Percentiles rank a stretch among this genome's conserved stretches.
phyloP scores from a whole-genome alignment of 768 basidiomycete species.

The Naganishia onofrii region DNA sequence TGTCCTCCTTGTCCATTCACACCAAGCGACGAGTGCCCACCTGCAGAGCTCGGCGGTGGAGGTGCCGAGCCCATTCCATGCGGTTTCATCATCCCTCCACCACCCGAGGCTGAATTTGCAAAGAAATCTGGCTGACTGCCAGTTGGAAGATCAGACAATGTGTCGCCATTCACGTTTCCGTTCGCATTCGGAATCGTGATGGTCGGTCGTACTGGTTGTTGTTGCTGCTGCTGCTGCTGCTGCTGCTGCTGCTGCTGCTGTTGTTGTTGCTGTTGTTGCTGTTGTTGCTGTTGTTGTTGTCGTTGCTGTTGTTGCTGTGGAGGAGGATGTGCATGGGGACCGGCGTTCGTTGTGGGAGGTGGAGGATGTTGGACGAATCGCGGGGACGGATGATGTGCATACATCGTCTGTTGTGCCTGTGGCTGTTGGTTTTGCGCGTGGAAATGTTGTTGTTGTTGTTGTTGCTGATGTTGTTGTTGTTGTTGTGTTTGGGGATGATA shows the following conservation, averaged over 20 bases:
- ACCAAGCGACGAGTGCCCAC: too few species aligned
- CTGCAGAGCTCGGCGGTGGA: not conserved
- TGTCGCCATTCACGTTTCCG: not conserved
- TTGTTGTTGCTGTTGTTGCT: not conserved
- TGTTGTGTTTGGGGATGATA: not conserved
- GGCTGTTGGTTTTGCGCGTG: not conserved
- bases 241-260: too few species aligned
- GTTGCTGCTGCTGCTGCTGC: not conserved
- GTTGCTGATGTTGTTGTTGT: not conserved
- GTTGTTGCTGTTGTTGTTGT: not conserved
- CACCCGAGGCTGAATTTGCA: not conserved
- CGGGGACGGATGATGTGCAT: not conserved
- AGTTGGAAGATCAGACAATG: not conserved
- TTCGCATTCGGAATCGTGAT: not conserved
- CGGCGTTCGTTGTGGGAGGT: not conserved
- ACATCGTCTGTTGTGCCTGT: not conserved
- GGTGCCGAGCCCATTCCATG: not conserved
- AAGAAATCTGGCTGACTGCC: too few species aligned
- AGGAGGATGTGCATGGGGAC: not conserved
- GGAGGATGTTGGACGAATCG: not conserved
- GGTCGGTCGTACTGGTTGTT: not conserved
- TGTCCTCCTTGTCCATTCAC: not conserved
- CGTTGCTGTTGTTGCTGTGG: not conserved
- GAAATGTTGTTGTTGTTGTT: not conserved
- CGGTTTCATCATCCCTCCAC: not conserved